Base-by-base conservation (phyloP, 768 basidiomycete genomes). In the Hydnomerulius pinastri region DNA sequence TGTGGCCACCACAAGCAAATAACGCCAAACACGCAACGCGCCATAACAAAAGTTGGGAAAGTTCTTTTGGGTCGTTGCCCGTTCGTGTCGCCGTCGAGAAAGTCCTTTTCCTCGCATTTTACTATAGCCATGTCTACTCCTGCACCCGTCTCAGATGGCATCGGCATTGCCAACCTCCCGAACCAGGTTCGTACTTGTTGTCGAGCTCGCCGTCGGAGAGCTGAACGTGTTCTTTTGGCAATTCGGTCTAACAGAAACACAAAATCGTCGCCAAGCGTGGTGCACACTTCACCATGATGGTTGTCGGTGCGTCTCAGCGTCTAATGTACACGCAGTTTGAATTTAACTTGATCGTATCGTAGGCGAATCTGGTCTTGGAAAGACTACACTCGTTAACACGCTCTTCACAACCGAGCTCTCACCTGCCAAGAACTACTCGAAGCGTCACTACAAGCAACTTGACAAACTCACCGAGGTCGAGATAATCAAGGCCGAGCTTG, bases 391-490 rank as follows among this genome's bases (percentile, higher is more conserved):
- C 71, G 93, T 98, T 78, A 99, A 98, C 79, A 99, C 97, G 47
- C 87, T 98, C 58, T 99, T 99, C 76, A 92, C 94, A 18, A 98
- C 96, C 46, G 96, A 98, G 78, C 79, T 99, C 47, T 96, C 92
- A 8, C 79, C 88, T 6, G 67, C 88, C 42, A 95, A 95, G 77
- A 94, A 94, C 78, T 97, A 98, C 80, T 75, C 61, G 64, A 81
- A 78, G 63, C 88, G 93, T 46, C 91, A 93, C 76, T 73, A 87
- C 69, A 98, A 98, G 77, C 96, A 98, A 72, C 83, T 98, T 58
- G 96, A 98, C 81, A 98, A 98, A 75, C 84, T 98, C 42, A 98
- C 96, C 20, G 96, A 98, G 74, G 89, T 97, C 50, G 97, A 98
- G 67, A 96, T 99, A 46, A 93, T 98, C 80, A 99, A 99, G 78